These are phyloP conservation scores for Esteya vermicola DNA, from an alignment of 2,329 filamentous ascomycete species.

Conservation along the genomic window DNA sequence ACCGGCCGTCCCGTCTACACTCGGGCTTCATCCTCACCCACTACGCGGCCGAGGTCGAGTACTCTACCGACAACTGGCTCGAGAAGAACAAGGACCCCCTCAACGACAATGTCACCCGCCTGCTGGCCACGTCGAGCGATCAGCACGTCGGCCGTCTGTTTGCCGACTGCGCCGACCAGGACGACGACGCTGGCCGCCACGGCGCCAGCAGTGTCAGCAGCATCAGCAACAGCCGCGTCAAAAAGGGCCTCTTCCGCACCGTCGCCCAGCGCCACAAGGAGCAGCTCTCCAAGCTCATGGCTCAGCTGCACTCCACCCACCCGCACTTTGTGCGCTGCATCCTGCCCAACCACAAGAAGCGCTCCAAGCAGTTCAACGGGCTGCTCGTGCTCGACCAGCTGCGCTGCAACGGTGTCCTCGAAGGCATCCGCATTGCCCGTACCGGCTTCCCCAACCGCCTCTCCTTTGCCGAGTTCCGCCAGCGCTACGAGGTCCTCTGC, in stretches of 20 bases:
- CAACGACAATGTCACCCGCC: conserved; percentile 88
- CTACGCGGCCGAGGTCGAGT: conserved; percentile 95
- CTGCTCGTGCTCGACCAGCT: conserved; percentile 91
- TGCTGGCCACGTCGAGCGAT: conserved; percentile 71
- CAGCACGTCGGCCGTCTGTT: conserved; percentile 77
- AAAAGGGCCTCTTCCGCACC: conserved; percentile 93
- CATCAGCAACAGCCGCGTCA: conserved; percentile 72
- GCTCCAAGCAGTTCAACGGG: conserved; percentile 81
- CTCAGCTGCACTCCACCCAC: conserved; percentile 85
- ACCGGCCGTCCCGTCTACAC: conserved; percentile 71
- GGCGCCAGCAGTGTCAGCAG: too few species aligned
- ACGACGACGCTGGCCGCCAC: too few species aligned
- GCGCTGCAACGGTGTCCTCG: conserved; percentile 97
- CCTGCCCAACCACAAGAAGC: conserved; percentile 94
- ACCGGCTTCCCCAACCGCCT: conserved; percentile 94
- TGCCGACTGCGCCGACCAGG: conserved; percentile 65
- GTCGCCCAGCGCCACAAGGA: conserved; percentile 97
- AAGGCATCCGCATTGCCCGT: conserved; percentile 91
- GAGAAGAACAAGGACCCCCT: conserved; percentile 99
- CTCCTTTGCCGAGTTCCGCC: conserved; percentile 83
- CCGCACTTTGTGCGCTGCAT: conserved; percentile 98
- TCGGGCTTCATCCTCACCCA: conserved; percentile 95
- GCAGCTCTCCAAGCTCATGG: conserved; percentile 92
- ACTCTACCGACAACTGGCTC: conserved; percentile 86
- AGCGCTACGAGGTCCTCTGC: conserved; percentile 91